These are phyloP conservation scores for Backusella luteola DNA, from an alignment of 192 early-diverging fungal species.

Conservation along the genomic window DNA sequence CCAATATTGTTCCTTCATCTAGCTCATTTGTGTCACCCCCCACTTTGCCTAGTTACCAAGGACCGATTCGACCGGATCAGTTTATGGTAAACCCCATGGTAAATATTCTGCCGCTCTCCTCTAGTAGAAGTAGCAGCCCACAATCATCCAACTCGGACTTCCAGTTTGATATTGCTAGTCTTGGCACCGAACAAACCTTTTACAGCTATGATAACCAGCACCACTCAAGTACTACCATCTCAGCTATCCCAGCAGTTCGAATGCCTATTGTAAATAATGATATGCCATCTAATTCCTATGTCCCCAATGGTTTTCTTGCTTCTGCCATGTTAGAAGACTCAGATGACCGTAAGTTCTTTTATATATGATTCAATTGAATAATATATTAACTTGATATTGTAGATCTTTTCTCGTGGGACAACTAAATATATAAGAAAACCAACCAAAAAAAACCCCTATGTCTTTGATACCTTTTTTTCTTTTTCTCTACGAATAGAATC, in stretches of 20 bases:
- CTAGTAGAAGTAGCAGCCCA: not conserved
- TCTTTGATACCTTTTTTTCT: not conserved
- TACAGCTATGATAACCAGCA: not conserved
- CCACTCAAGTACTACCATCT: not conserved
- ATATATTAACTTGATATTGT: not conserved
- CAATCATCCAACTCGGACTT: not conserved
- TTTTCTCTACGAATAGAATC: not conserved
- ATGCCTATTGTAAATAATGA: not conserved
- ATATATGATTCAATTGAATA: not conserved
- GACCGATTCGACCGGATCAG: not conserved
- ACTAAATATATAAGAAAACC: not conserved
- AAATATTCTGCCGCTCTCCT: not conserved
- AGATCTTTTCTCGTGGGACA: slow-evolving; percentile 1
- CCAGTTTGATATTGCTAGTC: slow-evolving; percentile 11
- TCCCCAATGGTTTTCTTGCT: not conserved
- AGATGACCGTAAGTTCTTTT: not conserved
- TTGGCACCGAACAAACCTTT: not conserved
- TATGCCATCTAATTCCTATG: not conserved
- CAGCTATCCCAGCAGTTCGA: not conserved
- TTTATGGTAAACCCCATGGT: not conserved
- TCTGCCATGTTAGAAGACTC: not conserved
- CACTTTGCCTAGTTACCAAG: not conserved
- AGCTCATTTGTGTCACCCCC: not conserved
- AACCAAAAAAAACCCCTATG: not conserved
- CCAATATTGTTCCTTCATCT: not conserved